These are phyloP conservation scores for Aspergillus sp. DNA, from an alignment of 2,329 filamentous ascomycete genomes.

Conservation along the genomic window DNA sequence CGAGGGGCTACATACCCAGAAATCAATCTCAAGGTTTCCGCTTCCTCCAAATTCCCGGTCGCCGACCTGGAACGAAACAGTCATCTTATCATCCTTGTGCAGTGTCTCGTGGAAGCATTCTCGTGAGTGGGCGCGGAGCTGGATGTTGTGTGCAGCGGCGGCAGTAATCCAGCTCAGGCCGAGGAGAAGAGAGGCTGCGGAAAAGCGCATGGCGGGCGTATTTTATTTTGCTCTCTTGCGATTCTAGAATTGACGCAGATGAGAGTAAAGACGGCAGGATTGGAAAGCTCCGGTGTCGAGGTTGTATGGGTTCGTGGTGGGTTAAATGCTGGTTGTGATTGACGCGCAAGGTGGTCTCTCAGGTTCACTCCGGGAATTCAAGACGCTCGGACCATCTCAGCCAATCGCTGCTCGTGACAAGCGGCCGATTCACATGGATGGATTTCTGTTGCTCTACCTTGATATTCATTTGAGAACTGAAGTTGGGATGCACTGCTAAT, in stretches of 20 bases:
- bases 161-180: constrained; percentile 60
- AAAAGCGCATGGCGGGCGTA: constrained; percentile 41
- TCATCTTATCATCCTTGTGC: constrained; percentile 96
- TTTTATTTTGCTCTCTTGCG: constrained; percentile 1
- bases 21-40: constrained; percentile 94
- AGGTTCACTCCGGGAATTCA: constrained; percentile 23
- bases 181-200: constrained; percentile 42
- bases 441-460: neutral
- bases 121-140: constrained; percentile 85
- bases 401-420: constrained; percentile 11
- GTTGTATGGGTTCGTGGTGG: constrained; percentile 11
- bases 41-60: constrained; percentile 93
- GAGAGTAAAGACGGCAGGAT: neutral
- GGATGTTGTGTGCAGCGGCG: constrained; percentile 86
- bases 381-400: constrained; percentile 37
- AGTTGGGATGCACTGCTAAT: neutral
- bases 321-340: constrained; percentile 11
- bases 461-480: neutral
- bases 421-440: neutral
- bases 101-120: constrained; percentile 97
- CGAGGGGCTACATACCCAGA: constrained; percentile 71
- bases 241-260: neutral
- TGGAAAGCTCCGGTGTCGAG: neutral
- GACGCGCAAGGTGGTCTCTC: constrained; percentile 38
- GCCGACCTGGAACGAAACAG: constrained; percentile 95